These are phyloP conservation scores for Suhomyces choctaworum DNA, from an alignment of 1,139 yeast genomes.

Conservation along the genomic window DNA sequence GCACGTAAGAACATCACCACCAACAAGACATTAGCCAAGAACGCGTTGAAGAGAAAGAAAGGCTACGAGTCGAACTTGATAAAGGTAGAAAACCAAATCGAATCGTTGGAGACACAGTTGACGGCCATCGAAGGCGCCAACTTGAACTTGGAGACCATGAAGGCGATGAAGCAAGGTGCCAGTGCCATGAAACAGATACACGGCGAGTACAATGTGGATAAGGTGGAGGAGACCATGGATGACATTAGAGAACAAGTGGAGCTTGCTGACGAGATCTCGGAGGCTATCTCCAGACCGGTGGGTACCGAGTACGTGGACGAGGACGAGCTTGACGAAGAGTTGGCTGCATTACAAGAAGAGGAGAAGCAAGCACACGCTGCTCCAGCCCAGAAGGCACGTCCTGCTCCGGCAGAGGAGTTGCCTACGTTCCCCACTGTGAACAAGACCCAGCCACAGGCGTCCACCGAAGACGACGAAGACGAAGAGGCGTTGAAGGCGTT, in stretches of 20 bases:
- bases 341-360: conserved; percentile 86
- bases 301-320: conserved; percentile 73
- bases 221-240: conserved; percentile 98
- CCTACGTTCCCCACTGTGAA: conserved; percentile 53
- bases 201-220: conserved; percentile 91
- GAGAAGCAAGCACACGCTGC: conserved; percentile 45
- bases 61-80: conserved; percentile 72
- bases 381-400: conserved; percentile 20
- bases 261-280: conserved; percentile 90
- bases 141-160: conserved; percentile 95
- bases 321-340: conserved; percentile 86
- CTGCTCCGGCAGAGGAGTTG: conserved; percentile 28
- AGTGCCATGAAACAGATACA: conserved; percentile 95
- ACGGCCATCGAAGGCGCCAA: conserved; percentile 92
- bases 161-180: conserved; percentile 98
- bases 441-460: conserved; percentile 42
- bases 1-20: conserved; percentile 74
- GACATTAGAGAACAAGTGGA: conserved; percentile 97
- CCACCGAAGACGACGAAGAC: conserved; percentile 73
- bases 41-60: conserved; percentile 88
- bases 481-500: conserved; percentile 87
- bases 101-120: conserved; percentile 84
- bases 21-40: conserved; percentile 74
- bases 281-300: conserved; percentile 91
- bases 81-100: conserved; percentile 85